Evolutionary conservation across 2,329 filamentous ascomycete species (phyloP), one percentile per base, ranked within the genome.

Genomic region (Arthrinium phaeospermum): DNA sequence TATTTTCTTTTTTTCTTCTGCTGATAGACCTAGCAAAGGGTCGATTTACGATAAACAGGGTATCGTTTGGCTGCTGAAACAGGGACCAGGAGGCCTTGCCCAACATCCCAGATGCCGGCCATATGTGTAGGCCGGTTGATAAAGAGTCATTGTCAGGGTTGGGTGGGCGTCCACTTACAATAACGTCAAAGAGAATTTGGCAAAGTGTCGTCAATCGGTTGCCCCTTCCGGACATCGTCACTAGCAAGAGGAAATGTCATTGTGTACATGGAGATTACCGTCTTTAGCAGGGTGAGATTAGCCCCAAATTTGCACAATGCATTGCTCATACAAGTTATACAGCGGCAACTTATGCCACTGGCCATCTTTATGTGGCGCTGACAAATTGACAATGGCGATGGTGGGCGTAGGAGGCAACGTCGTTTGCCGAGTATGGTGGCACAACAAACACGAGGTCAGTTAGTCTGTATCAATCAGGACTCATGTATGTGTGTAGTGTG

Each of bases 131-230:
- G 19, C 71, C 12, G 19, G 30, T 34, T 71, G 64, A 80, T 79
- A 80, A 80, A 80, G 79, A 76, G 64, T 72, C 76, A 78, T 80
- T 80, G 77, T 80, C 44, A 68, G 22, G 14, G 8, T 67, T 34
- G 46, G 71, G 72, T 46, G 70, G 71, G 69, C 67, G 75, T 64
- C 14, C 70, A 70, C 44, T 70, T 68, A 45, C 57, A 74, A 77
- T 71, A 79, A 77, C 74, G 45, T 76, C 76, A 79, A 79, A 79
- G 75, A 75, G 71, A 68, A 6, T 4, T 45, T 76, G 72, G 74
- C 34, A 79, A 77, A 75, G 73, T 61, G 45, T 51, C 46, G 71
- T 76, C 67, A 71, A 57, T 61, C 13, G 24, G 47, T 49, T 76
- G 74, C 78, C 78, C 68, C 69, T 78, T 79, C 76, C 79, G 77